Percentiles rank a stretch among this genome's conserved stretches.
These are phyloP conservation scores for Candida tallmaniae DNA, from an alignment of 805 yeast genomes.

Conservation along the genomic window DNA sequence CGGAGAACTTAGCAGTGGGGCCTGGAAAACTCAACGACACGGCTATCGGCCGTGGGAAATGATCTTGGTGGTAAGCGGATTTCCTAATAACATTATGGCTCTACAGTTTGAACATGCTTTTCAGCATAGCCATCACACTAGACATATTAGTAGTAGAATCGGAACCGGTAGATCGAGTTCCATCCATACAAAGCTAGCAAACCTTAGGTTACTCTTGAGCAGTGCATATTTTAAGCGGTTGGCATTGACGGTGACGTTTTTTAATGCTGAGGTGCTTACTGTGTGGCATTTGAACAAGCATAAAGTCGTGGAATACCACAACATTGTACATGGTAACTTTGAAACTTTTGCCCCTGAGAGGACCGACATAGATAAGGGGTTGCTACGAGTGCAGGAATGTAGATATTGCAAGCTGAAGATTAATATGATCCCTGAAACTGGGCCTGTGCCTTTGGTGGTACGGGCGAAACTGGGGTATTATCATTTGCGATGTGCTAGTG, in stretches of 20 bases:
- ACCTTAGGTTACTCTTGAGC: constrained; percentile 40
- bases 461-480: constrained; percentile 25
- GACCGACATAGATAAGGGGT: constrained; percentile 4
- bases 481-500: constrained; percentile 35
- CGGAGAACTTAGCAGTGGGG: constrained; percentile 59
- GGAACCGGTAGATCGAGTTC: constrained; percentile 30
- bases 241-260: constrained; percentile 45
- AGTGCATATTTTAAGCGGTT: constrained; percentile 41
- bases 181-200: constrained; percentile 45
- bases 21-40: constrained; percentile 54
- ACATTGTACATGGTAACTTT: too few species aligned
- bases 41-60: constrained; percentile 74
- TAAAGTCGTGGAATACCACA: background rate
- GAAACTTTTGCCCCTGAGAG: constrained; percentile 6
- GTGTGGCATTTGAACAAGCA: background rate
- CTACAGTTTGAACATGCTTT: constrained; percentile 80
- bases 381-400: constrained; percentile 24
- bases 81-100: constrained; percentile 65
- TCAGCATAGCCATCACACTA: constrained; percentile 67
- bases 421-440: constrained; percentile 28
- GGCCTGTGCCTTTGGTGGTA: background rate
- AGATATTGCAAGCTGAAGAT: constrained; percentile 22
- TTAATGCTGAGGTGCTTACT: constrained; percentile 19
- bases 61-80: constrained; percentile 60
- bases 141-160: constrained; percentile 50